Conservation (phyloP, 1,284 basidiomycete species). For the Bjerkandera adusta region DNA sequence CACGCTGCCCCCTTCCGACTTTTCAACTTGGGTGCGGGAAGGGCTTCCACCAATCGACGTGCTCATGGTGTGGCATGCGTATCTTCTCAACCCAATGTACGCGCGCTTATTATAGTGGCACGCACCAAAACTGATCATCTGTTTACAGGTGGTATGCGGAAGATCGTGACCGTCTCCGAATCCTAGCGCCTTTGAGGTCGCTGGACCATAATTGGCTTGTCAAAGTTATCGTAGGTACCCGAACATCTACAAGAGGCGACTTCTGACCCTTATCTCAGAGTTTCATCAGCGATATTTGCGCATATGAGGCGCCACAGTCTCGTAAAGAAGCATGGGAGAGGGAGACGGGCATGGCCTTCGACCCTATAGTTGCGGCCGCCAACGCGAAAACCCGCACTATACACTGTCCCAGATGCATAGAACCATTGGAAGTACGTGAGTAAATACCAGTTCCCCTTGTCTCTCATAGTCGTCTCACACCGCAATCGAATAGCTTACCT, state of each 20-base stretch:
- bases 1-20: not conserved
- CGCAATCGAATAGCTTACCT: constrained; percentile 8
- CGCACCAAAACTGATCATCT: too few species aligned
- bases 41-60: constrained; percentile 44
- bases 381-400: constrained; percentile 2
- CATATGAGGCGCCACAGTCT: constrained; percentile 8
- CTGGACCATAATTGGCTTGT: constrained; percentile 1
- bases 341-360: constrained; percentile 11
- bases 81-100: constrained; percentile 45
- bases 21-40: constrained; percentile 21
- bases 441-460: constrained; percentile 10
- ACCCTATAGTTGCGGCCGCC: constrained; percentile 14
- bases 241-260: not conserved
- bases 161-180: constrained; percentile 3
- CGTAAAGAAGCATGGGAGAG: constrained; percentile 9
- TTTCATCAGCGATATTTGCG: constrained; percentile 12
- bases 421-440: constrained; percentile 5
- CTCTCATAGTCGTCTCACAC: not conserved
- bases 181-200: not conserved
- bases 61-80: constrained; percentile 49
- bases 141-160: constrained; percentile 12
- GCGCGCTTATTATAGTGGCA: too few species aligned
- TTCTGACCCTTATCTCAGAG: constrained; percentile 6
- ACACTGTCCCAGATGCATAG: constrained; percentile 15
- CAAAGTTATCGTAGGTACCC: too few species aligned